Conservation (phyloP, 306 rosid genomes). For the Vigna angularis region DNA sequence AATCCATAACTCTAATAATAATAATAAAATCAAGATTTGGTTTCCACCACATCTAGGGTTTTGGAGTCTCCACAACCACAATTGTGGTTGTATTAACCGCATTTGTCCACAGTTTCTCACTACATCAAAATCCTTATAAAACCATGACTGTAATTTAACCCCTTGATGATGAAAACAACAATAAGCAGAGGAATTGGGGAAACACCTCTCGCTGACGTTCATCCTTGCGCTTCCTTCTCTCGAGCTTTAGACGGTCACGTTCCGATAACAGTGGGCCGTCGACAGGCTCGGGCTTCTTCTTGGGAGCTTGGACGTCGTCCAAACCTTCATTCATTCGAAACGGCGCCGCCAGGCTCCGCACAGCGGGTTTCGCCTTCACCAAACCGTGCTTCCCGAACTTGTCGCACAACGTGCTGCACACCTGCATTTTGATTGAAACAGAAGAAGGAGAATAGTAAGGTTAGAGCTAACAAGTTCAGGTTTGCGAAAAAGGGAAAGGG, state of each 20-base stretch:
- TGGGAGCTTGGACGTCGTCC: constrained; percentile 77
- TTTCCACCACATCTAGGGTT: neutral
- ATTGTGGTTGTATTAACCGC: neutral
- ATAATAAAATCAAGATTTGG: neutral
- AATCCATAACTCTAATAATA: neutral
- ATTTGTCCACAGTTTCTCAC: neutral
- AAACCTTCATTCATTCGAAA: constrained; percentile 92
- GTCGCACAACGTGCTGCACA: constrained; percentile 75
- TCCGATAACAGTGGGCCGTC: constrained; percentile 91
- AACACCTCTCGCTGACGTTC: constrained; percentile 96
- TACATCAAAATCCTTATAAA: too few relatives aligned
- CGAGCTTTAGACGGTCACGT: constrained; percentile 81
- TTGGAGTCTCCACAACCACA: neutral
- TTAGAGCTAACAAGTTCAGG: neutral
- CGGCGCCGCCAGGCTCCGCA: constrained; percentile 89
- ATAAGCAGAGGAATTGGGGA: neutral
- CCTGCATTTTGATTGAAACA: constrained; percentile 51
- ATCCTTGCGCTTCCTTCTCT: constrained; percentile 88
- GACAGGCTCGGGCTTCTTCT: constrained; percentile 83
- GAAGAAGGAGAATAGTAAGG: neutral
- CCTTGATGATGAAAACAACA: too few relatives aligned
- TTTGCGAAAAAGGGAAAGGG: neutral
- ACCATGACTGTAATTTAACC: neutral
- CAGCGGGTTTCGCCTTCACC: constrained; percentile 76
- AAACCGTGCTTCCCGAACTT: constrained; percentile 93